phyloP scores from a whole-genome alignment of 2,329 filamentous ascomycete species.

The Pestalotiopsis sp. region DNA sequence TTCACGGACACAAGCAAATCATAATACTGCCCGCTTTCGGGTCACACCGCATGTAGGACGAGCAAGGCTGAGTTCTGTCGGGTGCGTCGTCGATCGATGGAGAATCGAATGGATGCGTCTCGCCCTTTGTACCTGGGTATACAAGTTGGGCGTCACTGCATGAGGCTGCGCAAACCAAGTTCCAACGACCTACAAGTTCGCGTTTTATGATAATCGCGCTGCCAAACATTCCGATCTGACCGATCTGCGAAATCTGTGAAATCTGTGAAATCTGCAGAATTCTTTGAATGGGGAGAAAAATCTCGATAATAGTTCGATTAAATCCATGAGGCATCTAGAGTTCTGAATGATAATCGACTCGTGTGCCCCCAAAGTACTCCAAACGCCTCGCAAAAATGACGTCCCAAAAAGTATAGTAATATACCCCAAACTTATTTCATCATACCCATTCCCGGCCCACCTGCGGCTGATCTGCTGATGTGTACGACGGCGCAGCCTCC shows the following conservation, averaged over 20 bases:
- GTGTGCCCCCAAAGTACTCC: not conserved
- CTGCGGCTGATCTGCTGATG: not conserved
- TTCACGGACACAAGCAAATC: not conserved
- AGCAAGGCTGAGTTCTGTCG: not conserved
- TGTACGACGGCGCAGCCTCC: not conserved
- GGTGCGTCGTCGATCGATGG: not conserved
- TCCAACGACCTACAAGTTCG: too few relatives aligned
- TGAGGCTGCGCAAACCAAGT: not conserved
- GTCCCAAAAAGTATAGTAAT: not conserved
- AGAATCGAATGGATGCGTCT: too few relatives aligned
- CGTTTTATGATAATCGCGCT: too few relatives aligned
- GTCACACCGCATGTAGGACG: not conserved
- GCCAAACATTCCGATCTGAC: too few relatives aligned
- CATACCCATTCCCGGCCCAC: conserved; percentile 8
- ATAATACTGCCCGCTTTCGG: not conserved
- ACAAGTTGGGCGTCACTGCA: not conserved
- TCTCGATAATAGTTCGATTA: not conserved
- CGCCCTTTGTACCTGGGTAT: not conserved
- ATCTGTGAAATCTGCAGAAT: too few relatives aligned
- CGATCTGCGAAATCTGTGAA: too few relatives aligned
- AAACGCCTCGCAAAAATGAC: conserved; percentile 2
- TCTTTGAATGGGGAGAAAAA: too few relatives aligned
- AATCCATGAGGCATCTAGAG: not conserved
- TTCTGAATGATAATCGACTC: not conserved
- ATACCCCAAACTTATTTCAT: not conserved